phyloP scores from a whole-genome alignment of 2,329 filamentous ascomycete species.

The Xylariaceae sp. region DNA sequence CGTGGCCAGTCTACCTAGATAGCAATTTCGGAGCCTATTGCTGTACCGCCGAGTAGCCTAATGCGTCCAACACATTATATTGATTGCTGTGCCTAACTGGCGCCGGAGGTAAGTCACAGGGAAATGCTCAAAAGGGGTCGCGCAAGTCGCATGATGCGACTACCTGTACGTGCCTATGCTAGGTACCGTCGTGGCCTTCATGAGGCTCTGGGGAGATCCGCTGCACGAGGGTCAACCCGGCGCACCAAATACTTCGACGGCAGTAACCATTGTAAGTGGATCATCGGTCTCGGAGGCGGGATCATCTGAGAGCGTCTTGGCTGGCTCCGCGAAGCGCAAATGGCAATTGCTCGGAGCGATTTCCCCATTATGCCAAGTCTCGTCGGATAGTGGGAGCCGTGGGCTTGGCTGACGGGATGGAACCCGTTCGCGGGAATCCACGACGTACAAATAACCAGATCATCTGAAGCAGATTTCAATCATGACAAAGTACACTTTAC shows the following conservation, averaged over 20 bases:
- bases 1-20: slow-evolving; percentile 9
- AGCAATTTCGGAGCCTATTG: slow-evolving; percentile 16
- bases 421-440: too few species aligned
- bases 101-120: background rate
- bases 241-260: background rate
- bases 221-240: background rate
- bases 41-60: background rate
- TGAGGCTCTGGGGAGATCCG: background rate
- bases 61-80: background rate
- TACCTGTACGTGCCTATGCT: too few species aligned
- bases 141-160: too few species aligned
- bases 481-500: too few species aligned
- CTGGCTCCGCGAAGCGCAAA: slow-evolving; percentile 31
- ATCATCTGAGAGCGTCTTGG: slow-evolving; percentile 3
- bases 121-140: background rate
- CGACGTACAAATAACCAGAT: too few species aligned
- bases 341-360: slow-evolving; percentile 29
- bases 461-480: too few species aligned
- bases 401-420: slow-evolving; percentile 30
- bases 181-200: background rate
- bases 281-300: slow-evolving; percentile 3
- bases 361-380: slow-evolving; percentile 25
- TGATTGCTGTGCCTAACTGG: background rate
- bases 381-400: slow-evolving; percentile 25
- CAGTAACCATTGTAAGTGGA: slow-evolving; percentile 1